Base-by-base conservation (phyloP, 768 basidiomycete genomes). In the Lyophyllum atratum region DNA sequence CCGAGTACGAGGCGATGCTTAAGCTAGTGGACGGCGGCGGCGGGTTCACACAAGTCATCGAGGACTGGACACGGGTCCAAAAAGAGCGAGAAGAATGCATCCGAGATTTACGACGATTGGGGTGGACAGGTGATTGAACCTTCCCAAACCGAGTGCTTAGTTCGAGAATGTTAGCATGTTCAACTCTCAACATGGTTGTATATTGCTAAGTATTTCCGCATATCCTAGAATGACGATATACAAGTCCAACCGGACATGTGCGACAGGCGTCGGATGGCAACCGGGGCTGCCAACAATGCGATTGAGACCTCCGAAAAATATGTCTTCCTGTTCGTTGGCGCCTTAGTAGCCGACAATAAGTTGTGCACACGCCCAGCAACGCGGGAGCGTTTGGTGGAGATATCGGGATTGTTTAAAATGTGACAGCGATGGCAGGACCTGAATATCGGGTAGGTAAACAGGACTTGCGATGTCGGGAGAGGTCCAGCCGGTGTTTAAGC, bases 31-130 rank as follows among this genome's bases (percentile, higher is more conserved):
- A 82, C 29, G 77, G 78, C 3, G 66, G 61, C 9, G 59, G 64
- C 11, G 70, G 70, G 3, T 83, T 79, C 58, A 68, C 64, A 46
- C 80, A 83, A 64, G 66, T 83, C 17, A 72, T 81, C 10, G 70
- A 76, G 44, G 82, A 83, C 56, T 81, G 77, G 76, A 70, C 77
- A 6, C 68, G 72, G 40, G 75, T 82, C 11, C 74, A 78, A 64
- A 71, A 69, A 56, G 81, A 80, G 60, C 77, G 71, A 17, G 81
- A 83, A 33, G 81, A 83, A 63, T 81, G 83, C 58, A 64, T 70
- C 58, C 70, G 66, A 50, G 82, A 85, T 60, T 67, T 85, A 53
- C 69, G 77, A 52, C 71, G 82, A 39, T 68, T 83, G 19, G 82
- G 81, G 3, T 83, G 80, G 79, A 80, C 77, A 9, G 79, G 76